These are phyloP conservation scores for Psilocybe tampanensis DNA, from an alignment of 768 basidiomycete species.

Conservation along the genomic window DNA sequence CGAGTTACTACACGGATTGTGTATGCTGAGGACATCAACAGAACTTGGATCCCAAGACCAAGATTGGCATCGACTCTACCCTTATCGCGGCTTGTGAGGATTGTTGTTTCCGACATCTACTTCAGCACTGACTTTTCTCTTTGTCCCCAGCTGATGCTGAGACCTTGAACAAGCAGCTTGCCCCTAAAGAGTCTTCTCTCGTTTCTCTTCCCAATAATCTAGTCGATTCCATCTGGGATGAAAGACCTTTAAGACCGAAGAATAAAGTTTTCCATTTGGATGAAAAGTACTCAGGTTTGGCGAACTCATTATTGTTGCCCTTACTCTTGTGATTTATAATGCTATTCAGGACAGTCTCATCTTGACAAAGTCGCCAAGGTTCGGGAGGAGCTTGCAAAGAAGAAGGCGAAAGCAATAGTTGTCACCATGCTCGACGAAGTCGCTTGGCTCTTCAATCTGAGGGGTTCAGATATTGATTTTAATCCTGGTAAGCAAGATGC, in stretches of 20 bases:
- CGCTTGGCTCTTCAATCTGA: conserved; percentile 92
- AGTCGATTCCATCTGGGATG: conserved; percentile 79
- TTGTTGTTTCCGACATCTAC: not conserved
- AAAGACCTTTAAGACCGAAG: conserved; percentile 68
- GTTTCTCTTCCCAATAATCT: conserved; percentile 72
- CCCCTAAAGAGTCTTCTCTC: conserved; percentile 55
- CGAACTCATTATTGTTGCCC: conserved; percentile 1
- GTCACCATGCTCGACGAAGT: conserved; percentile 93
- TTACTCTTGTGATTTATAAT: not conserved
- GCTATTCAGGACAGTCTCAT: conserved; percentile 54
- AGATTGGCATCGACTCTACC: conserved; percentile 83
- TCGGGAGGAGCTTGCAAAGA: conserved; percentile 64
- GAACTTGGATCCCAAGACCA: conserved; percentile 61
- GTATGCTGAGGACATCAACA: conserved; percentile 26
- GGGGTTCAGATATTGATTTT: conserved; percentile 89
- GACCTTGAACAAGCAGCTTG: conserved; percentile 57
- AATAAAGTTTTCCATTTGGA: conserved; percentile 71
- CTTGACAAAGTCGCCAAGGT: conserved; percentile 68
- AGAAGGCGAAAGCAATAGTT: conserved; percentile 71
- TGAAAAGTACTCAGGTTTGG: conserved; percentile 69
- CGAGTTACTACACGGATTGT: not conserved
- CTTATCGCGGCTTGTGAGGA: conserved; percentile 69
- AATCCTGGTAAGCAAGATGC: conserved; percentile 63
- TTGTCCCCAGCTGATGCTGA: conserved; percentile 61
- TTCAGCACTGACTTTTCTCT: not conserved